Evolutionary conservation across 768 basidiomycete genomes (phyloP).

Genomic region (Asterophora parasitica): DNA sequence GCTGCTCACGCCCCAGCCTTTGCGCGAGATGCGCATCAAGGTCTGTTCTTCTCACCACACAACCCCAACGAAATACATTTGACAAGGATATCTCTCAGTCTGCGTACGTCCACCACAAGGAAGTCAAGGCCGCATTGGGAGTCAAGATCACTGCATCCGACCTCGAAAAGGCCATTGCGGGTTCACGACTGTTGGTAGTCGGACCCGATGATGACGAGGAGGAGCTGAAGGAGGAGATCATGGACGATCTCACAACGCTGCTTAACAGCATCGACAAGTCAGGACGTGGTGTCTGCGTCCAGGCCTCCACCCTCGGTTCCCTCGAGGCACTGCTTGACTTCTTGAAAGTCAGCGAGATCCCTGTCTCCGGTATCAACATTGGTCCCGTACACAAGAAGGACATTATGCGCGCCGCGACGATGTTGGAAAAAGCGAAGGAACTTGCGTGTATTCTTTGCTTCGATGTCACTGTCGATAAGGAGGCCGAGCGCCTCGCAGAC

Average conservation of each 20-base stretch:
- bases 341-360: constrained; percentile 92
- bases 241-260: constrained; percentile 90
- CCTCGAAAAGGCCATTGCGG: constrained; percentile 96
- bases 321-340: constrained; percentile 96
- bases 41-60: constrained; percentile 37
- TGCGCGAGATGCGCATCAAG: constrained; percentile 95
- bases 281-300: constrained; percentile 96
- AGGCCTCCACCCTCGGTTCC: constrained; percentile 95
- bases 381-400: constrained; percentile 96
- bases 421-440: constrained; percentile 96
- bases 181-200: constrained; percentile 87
- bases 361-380: constrained; percentile 95
- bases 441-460: constrained; percentile 94
- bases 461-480: constrained; percentile 91
- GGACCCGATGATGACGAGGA: constrained; percentile 98
- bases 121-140: constrained; percentile 94
- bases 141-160: constrained; percentile 95
- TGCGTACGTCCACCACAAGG: constrained; percentile 94
- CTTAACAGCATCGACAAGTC: constrained; percentile 90
- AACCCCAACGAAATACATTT: constrained; percentile 2
- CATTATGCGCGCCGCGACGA: constrained; percentile 85
- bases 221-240: constrained; percentile 89
- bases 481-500: constrained; percentile 86
- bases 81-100: constrained; percentile 47
- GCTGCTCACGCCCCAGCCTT: constrained; percentile 90